Conservation (phyloP, 192 early-diverging fungal species). For the Entophlyctis helioformis region DNA sequence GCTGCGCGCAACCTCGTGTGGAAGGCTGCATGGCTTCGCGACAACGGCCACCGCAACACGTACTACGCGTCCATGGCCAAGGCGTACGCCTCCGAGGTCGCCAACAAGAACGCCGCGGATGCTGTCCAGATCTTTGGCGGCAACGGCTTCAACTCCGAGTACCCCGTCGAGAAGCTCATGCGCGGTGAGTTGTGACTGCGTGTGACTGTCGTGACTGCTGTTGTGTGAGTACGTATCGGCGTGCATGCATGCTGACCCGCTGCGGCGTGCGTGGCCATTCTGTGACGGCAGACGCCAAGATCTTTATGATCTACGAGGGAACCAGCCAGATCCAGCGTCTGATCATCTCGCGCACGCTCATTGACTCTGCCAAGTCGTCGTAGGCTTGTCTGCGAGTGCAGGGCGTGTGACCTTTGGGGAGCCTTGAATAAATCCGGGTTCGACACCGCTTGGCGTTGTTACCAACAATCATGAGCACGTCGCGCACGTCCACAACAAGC, state of each 20-base stretch:
- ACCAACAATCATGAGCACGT: background rate
- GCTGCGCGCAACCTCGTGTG: constrained; percentile 79
- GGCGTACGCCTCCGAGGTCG: constrained; percentile 40
- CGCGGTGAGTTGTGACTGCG: constrained; percentile 12
- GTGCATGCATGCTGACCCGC: no score
- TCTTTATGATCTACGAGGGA: constrained; percentile 96
- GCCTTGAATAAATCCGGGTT: background rate
- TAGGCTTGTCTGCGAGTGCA: background rate
- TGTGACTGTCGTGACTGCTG: no score
- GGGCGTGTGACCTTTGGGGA: background rate
- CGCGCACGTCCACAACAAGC: background rate
- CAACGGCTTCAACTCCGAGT: constrained; percentile 77
- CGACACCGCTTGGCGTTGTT: background rate
- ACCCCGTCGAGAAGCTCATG: constrained; percentile 94
- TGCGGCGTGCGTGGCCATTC: background rate
- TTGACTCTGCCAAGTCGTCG: constrained; percentile 44
- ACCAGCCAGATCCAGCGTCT: constrained; percentile 91
- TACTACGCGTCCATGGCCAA: constrained; percentile 94
- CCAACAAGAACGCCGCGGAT: constrained; percentile 60
- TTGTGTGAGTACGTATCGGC: no score
- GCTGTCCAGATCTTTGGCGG: constrained; percentile 97
- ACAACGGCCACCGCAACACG: constrained; percentile 79
- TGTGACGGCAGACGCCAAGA: constrained; percentile 60
- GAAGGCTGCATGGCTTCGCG: constrained; percentile 71
- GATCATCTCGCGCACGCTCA: constrained; percentile 73